Percentiles rank a stretch among this genome's conserved stretches.
Evolutionary conservation across 2,329 filamentous ascomycete species (phyloP).

Genomic region (Cercospora zeina): DNA sequence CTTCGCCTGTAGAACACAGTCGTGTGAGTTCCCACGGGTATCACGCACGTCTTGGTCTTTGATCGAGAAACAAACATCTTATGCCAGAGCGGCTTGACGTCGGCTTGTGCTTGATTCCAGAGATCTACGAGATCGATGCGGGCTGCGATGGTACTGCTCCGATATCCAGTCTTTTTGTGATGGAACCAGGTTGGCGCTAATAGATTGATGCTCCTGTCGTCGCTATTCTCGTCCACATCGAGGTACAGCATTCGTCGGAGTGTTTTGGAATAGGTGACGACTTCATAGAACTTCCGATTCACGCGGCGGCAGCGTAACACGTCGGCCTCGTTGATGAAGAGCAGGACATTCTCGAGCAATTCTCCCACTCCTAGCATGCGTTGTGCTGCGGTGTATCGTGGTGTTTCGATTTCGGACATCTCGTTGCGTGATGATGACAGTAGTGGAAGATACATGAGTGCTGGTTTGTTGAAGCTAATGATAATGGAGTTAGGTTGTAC

Average conservation of each 20-base stretch:
- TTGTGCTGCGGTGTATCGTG: slow-evolving; percentile 18
- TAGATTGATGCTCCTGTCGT: slow-evolving; percentile 23
- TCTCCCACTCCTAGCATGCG: slow-evolving; percentile 28
- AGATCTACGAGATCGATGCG: slow-evolving; percentile 26
- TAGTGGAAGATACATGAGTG: slow-evolving; percentile 12
- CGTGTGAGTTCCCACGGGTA: slow-evolving; percentile 23
- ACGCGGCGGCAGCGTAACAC: slow-evolving; percentile 26
- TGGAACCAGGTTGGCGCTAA: slow-evolving; percentile 26
- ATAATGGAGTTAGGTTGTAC: neutral
- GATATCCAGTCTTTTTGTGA: slow-evolving; percentile 24
- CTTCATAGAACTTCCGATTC: slow-evolving; percentile 24
- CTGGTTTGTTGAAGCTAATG: too few species aligned
- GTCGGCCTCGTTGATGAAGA: slow-evolving; percentile 20
- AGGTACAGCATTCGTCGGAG: slow-evolving; percentile 25
- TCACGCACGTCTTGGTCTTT: slow-evolving; percentile 28
- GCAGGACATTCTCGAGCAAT: slow-evolving; percentile 27
- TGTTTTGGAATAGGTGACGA: slow-evolving; percentile 22
- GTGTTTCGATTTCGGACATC: slow-evolving; percentile 8
- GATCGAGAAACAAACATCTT: slow-evolving; percentile 27
- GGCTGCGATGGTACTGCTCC: slow-evolving; percentile 28
- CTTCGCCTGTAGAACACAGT: slow-evolving; percentile 27
- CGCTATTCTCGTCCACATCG: slow-evolving; percentile 18
- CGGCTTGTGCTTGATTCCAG: slow-evolving; percentile 20
- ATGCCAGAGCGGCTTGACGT: slow-evolving; percentile 25
- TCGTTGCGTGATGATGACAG: slow-evolving; percentile 6